Evolutionary conservation across 1,139 yeast genomes (phyloP), one percentile per base, ranked within the genome.

Genomic region (Saccharomyces pastorianus): DNA sequence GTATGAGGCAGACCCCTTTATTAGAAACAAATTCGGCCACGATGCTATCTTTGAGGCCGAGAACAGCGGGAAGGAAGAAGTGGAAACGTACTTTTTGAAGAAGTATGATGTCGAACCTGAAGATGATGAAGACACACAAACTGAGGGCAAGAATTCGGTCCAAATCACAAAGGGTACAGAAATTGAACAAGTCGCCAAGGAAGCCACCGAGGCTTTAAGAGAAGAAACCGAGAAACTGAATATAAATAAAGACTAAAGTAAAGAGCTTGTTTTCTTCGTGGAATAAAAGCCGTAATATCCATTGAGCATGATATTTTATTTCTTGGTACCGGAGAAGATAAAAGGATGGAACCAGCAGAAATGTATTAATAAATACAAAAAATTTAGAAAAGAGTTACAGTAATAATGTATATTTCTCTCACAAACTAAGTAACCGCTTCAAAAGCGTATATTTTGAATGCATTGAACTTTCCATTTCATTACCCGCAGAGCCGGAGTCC

Each of bases 1-100:
- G 53, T 88, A 82, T 59, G 77, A 78, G 6, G 95, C 91, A 0
- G 96, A 93, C 68, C 91, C 96, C 20, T 86, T 88, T 64, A 66
- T 80, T 42, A 85, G 84, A 70, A 93, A 93, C 71, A 69, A 73
- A 14, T 81, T 84, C 48, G 88, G 84, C 29, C 95, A 89, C 65
- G 98, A 93, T 69, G 79, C 89, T 2, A 84, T 93, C 60, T 90
- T 76, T 67, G 97, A 91, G 68, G 96, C 98, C 1, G 96, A 90
- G 67, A 81, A 80, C 59, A 85, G 82, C 62, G 82, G 79, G 48
- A 77, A 81, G 61, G 80, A 77, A 54, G 85, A 82, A 32, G 81
- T 84, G 11, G 91, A 84, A 63, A 80, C 81, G 53, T 90, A 85
- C 76, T 81, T 88, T 66, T 75, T 91, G 65, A 78, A 80, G 69